These are phyloP conservation scores for Thalia dealbata DNA, from an alignment of 176 grass and related monocot species.

Conservation along the genomic window DNA sequence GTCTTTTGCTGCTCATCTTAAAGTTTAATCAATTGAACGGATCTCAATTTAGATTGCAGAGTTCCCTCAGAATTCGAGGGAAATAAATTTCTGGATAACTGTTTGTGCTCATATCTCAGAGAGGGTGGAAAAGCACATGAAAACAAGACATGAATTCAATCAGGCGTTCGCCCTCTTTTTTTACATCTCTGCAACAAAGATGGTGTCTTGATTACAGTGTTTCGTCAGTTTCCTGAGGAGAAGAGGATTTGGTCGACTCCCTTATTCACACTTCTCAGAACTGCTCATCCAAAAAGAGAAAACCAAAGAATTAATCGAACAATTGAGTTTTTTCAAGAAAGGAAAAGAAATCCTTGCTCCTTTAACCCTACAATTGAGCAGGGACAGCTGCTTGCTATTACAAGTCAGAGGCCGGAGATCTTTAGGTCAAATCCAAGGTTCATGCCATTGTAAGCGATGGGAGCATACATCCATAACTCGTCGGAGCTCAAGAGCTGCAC, in stretches of 20 bases:
- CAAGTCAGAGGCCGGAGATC: constrained; percentile 10
- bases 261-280: background rate
- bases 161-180: too few species aligned
- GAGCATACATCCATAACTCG: constrained; percentile 82
- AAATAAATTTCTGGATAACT: too few species aligned
- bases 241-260: background rate
- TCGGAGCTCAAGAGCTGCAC: constrained; percentile 71
- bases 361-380: background rate
- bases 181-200: background rate
- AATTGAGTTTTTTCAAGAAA: background rate
- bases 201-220: background rate
- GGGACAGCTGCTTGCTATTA: background rate
- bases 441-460: constrained; percentile 78
- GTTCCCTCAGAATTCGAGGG: too few species aligned
- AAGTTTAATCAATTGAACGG: too few species aligned
- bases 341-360: background rate
- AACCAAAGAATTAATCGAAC: background rate
- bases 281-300: background rate
- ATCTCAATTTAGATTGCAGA: too few species aligned
- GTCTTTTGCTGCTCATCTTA: too few species aligned
- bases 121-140: too few species aligned
- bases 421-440: constrained; percentile 64
- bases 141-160: too few species aligned
- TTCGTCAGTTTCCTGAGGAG: background rate
- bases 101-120: too few species aligned